Evolutionary conservation across 441 rosid species (phyloP), one percentile per base, ranked within the genome.

Genomic region (Isatis lusitanica): DNA sequence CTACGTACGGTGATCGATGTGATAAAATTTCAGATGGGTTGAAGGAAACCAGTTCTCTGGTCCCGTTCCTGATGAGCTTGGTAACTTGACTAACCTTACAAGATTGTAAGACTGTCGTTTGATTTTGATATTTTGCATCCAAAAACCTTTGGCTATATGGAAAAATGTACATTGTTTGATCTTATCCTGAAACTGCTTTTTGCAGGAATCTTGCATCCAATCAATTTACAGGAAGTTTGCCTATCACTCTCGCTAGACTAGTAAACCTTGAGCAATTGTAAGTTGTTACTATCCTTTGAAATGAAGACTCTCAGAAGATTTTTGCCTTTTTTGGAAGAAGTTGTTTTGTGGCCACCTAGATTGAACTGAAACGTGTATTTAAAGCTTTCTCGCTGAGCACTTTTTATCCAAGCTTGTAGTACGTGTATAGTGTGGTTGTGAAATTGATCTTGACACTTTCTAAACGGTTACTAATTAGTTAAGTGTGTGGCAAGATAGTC

Each of bases 1-100:
- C 13, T 24, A 2, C n/a, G n/a, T 24, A 1, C 11, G 21, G 4
- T 59, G 8, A 55, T 15, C 2, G 28, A 26, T 26, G 26, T 63
- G 56, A 9, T 2, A 15, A 24, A 24, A 13, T 24, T 53, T 3
- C 52, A 76, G 79, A 38, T n/a, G 4, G 0, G 0, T 76, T 63
- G 79, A 76, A 56, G 74, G 46, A 0, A 76, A 76, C 46, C 38
- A 56, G 12, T 63, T 76, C 39, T 70, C 66, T 36, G 79, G 75
- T 2, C 6, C 10, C 0, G 28, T 75, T 44, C 79, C 79, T 38
- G 8, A 36, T 33, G 79, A 70, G 71, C 39, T 76, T 53, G 79
- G 79, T 13, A 5, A 56, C 39, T 18, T 76, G 7, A 63, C 39
- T n/a, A 76, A 39, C 12, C 38, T 76, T n/a, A 9, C 0, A 9